A percentile compares a stretch with the other conserved stretches of the same genome.
These are phyloP conservation scores for Cladophialophora immunda DNA, from an alignment of 2,329 filamentous ascomycete genomes.

Conservation along the genomic window DNA sequence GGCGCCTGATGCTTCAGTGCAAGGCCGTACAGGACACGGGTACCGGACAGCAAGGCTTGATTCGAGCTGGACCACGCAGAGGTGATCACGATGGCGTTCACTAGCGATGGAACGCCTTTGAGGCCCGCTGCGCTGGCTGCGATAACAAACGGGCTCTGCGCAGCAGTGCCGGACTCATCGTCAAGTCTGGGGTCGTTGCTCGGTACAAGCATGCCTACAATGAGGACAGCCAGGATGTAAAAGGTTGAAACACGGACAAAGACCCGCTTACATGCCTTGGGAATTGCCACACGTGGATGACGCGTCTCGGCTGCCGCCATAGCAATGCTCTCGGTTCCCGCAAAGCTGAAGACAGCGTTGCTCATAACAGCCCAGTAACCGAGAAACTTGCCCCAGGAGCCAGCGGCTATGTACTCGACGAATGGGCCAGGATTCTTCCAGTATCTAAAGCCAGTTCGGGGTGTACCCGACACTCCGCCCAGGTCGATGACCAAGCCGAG, in stretches of 20 bases:
- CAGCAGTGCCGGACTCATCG: constrained; percentile 48
- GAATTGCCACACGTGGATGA: constrained; percentile 51
- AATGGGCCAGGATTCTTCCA: constrained; percentile 75
- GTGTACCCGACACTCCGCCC: constrained; percentile 67
- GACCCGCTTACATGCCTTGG: constrained; percentile 52
- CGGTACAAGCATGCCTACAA: constrained; percentile 50
- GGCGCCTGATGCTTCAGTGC: constrained; percentile 52
- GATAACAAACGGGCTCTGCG: constrained; percentile 63
- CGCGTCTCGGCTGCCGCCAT: constrained; percentile 53
- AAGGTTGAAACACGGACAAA: constrained; percentile 52
- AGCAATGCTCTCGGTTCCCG: constrained; percentile 52
- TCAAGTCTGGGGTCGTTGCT: constrained; percentile 46
- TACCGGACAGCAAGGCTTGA: constrained; percentile 49
- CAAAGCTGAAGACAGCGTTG: constrained; percentile 53
- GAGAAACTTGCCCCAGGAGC: constrained; percentile 69
- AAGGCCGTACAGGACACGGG: constrained; percentile 50
- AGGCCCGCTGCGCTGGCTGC: constrained; percentile 53
- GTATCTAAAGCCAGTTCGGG: constrained; percentile 71
- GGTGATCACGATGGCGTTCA: constrained; percentile 52
- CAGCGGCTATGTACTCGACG: constrained; percentile 69
- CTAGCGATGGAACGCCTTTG: constrained; percentile 48
- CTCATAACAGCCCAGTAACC: constrained; percentile 61
- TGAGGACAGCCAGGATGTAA: constrained; percentile 50
- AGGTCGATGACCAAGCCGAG: constrained; percentile 67
- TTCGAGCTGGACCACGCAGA: constrained; percentile 56